phyloP scores from a whole-genome alignment of 2,329 filamentous ascomycete genomes.

The Apiospora rasikravindrae region DNA sequence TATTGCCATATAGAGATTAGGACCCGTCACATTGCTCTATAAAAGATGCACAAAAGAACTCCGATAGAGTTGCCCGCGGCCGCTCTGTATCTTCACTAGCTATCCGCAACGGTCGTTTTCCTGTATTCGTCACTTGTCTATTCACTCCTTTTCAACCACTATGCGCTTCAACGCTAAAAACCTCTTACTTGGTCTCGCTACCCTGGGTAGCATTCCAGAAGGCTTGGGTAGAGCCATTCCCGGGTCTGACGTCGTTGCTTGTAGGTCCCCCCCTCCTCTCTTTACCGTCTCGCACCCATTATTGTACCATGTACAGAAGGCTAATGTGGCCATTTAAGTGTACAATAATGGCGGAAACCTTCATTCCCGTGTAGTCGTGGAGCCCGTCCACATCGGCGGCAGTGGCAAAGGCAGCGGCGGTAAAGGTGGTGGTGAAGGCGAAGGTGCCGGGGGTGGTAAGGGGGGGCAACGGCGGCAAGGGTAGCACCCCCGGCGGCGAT shows the following conservation, averaged over 20 bases:
- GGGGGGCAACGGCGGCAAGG: not conserved
- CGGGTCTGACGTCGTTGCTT: not conserved
- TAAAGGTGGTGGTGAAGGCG: not conserved
- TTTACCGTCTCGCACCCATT: not conserved
- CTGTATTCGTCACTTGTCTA: not conserved
- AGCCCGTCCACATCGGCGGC: not conserved
- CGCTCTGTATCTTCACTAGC: not conserved
- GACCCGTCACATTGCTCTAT: not conserved
- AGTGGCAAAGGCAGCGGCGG: not conserved
- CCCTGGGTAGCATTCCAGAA: not conserved
- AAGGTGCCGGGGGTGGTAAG: not conserved
- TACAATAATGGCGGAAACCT: not conserved
- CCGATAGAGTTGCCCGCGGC: not conserved
- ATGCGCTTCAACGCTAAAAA: constrained; percentile 2
- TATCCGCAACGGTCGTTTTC: not conserved
- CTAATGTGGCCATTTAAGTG: not conserved
- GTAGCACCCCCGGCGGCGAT: not conserved
- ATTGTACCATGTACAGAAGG: not conserved
- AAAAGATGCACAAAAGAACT: not conserved
- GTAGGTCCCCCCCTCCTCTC: not conserved
- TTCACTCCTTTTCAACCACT: not conserved
- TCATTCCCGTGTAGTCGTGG: not conserved
- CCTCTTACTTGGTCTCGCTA: not conserved
- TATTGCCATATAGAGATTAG: not conserved
- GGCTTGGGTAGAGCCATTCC: not conserved